Conservation (phyloP, 805 yeast species). For the Barnettozyma vustinii region DNA sequence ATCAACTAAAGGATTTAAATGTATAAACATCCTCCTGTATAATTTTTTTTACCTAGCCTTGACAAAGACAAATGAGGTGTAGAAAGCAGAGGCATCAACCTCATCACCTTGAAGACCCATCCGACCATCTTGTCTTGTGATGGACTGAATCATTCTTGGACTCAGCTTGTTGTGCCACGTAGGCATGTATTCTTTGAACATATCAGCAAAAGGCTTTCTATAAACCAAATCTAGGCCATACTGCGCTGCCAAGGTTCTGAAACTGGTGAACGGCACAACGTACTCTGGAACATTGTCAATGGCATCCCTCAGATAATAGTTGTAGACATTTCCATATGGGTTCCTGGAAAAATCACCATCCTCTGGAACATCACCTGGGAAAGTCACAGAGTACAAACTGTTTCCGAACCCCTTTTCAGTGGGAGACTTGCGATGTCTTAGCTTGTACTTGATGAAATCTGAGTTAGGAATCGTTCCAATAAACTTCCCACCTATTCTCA, state of each 20-base stretch:
- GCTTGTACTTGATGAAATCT: constrained; percentile 69
- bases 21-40: background rate
- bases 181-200: constrained; percentile 77
- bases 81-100: constrained; percentile 81
- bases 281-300: constrained; percentile 96
- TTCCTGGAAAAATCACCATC: constrained; percentile 61
- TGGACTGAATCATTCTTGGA: constrained; percentile 59
- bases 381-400: constrained; percentile 71
- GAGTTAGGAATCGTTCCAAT: constrained; percentile 94
- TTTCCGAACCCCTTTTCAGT: constrained; percentile 78
- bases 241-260: constrained; percentile 79
- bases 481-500: constrained; percentile 79
- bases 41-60: constrained; percentile 30
- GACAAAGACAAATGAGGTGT: constrained; percentile 78
- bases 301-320: constrained; percentile 82
- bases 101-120: constrained; percentile 88
- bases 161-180: constrained; percentile 51
- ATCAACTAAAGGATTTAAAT: background rate
- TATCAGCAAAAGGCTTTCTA: constrained; percentile 72
- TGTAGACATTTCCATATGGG: constrained; percentile 81
- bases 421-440: constrained; percentile 40
- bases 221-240: constrained; percentile 68
- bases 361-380: constrained; percentile 72
- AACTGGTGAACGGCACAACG: constrained; percentile 89
- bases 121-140: constrained; percentile 69